Evolutionary conservation across 208 protist genomes (phyloP), one percentile per base, ranked within the genome.

Genomic region (Plasmodiophora brassicae): DNA sequence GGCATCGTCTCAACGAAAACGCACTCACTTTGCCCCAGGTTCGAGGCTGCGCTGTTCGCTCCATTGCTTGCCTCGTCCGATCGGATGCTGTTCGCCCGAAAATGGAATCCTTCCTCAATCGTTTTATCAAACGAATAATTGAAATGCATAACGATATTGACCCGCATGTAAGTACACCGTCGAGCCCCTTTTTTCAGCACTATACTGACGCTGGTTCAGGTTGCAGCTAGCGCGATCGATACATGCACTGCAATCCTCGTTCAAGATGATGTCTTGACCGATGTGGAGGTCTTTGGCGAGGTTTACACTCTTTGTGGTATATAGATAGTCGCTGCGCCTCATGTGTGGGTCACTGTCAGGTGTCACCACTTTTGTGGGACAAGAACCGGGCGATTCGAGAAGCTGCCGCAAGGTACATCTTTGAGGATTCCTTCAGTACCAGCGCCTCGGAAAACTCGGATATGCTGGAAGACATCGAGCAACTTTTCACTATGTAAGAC

Each of bases 401-500:
- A 32, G 65, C 65, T 38, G 65, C 65, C 5, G 65, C 65, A 8
- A 5, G 41, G 32, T 78, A 78, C n/a, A 32, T 78, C 10, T 78
- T 38, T 78, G 65, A 78, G n/a, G 65, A 78, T 78, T 78, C 65
- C 5, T 78, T 78, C 65, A 78, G 41, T 32, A 8, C 65, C 5
- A 38, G 41, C 20, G 65, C 32, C 20, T 5, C n/a, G 10, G 65
- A 78, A 44, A 25, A 57, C 20, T 78, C 65, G n/a, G 20, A n/a
- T n/a, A n/a, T 32, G 14, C 65, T 44, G 41, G 65, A 5, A n/a
- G 65, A 78, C n/a, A 78, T 78, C 41, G 65, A 78, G n/a, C 65
- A 78, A 78, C 65, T 78, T 78, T 78, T 38, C 65, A 78, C 65
- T 44, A 78, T 78, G 65, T 78, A 78, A 14, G 50, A 25, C 50